A percentile compares a stretch with the other conserved stretches of the same genome.
These are phyloP conservation scores for Penicillium manginii DNA, from an alignment of 495 filamentous ascomycete genomes.

Conservation along the genomic window DNA sequence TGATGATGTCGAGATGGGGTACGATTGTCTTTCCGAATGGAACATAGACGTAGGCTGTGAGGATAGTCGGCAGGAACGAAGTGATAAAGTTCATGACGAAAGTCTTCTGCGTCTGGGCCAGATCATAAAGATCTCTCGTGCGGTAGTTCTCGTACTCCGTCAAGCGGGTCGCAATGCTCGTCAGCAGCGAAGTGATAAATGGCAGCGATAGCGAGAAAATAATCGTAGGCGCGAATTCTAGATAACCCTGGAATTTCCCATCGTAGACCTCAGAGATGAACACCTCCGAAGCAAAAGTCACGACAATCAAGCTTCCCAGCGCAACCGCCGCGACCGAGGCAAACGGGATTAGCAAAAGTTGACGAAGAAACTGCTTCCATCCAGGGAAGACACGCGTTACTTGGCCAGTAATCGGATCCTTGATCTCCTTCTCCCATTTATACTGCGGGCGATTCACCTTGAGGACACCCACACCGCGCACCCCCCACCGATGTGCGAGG, in stretches of 20 bases:
- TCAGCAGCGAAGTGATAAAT: constrained; percentile 72
- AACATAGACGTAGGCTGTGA: constrained; percentile 95
- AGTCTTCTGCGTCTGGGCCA: constrained; percentile 82
- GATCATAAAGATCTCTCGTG: constrained; percentile 77
- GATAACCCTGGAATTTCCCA: constrained; percentile 78
- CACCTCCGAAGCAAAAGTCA: constrained; percentile 87
- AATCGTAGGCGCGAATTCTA: constrained; percentile 85
- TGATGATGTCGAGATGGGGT: constrained; percentile 81
- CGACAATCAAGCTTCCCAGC: constrained; percentile 78
- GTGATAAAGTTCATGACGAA: constrained; percentile 97
- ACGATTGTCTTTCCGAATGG: constrained; percentile 85
- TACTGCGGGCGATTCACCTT: constrained; percentile 80
- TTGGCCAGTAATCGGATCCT: constrained; percentile 84
- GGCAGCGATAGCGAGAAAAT: constrained; percentile 79
- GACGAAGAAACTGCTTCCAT: constrained; percentile 72
- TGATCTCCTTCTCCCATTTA: constrained; percentile 70
- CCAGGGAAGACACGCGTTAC: constrained; percentile 73
- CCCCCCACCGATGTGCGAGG: constrained; percentile 88
- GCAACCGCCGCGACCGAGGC: constrained; percentile 70
- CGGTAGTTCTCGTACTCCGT: constrained; percentile 92
- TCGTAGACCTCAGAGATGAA: constrained; percentile 92
- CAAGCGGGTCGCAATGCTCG: constrained; percentile 71
- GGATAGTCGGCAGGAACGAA: constrained; percentile 85
- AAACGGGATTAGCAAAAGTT: constrained; percentile 86
- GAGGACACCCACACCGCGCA: constrained; percentile 78